Conservation (phyloP, 108 stramenopile species). For the Skeletonema menzelii region DNA sequence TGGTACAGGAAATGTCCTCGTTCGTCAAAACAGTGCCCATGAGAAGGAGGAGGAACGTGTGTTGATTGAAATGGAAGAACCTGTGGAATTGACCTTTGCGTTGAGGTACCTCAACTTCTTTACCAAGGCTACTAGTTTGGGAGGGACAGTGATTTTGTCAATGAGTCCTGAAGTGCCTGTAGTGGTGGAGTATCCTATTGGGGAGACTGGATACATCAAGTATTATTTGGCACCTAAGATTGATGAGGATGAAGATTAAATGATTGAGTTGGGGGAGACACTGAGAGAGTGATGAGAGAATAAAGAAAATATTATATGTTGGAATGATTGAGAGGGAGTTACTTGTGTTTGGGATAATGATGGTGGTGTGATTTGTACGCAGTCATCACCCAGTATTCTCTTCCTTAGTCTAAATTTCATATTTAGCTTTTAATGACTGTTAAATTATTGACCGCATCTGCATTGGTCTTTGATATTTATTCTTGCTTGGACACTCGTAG, state of each 20-base stretch:
- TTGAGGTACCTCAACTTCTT: slow-evolving; percentile 97
- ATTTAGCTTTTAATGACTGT: slow-evolving; percentile 2
- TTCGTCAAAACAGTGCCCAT: slow-evolving; percentile 81
- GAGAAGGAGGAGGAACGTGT: slow-evolving; percentile 96
- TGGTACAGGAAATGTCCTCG: slow-evolving; percentile 95
- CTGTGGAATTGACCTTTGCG: slow-evolving; percentile 97
- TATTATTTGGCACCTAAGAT: slow-evolving; percentile 99
- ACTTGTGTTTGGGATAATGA: neutral
- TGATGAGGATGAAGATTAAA: slow-evolving; percentile 85
- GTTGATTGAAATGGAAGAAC: slow-evolving; percentile 96
- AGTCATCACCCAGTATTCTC: slow-evolving; percentile 1
- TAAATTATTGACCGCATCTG: neutral
- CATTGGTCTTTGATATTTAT: neutral
- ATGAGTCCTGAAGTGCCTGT: slow-evolving; percentile 98
- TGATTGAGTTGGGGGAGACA: neutral
- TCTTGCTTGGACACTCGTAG: neutral
- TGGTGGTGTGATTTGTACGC: neutral
- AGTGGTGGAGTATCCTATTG: slow-evolving; percentile 98
- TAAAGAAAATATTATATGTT: slow-evolving; percentile 2
- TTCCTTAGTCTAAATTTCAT: slow-evolving; percentile 4
- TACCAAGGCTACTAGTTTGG: slow-evolving; percentile 96
- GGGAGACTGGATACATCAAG: slow-evolving; percentile 87
- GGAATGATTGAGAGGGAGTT: neutral
- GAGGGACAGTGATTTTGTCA: slow-evolving; percentile 80
- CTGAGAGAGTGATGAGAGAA: neutral